These are phyloP conservation scores for Macrolepiota fuliginosa DNA, from an alignment of 768 basidiomycete species.

Conservation along the genomic window DNA sequence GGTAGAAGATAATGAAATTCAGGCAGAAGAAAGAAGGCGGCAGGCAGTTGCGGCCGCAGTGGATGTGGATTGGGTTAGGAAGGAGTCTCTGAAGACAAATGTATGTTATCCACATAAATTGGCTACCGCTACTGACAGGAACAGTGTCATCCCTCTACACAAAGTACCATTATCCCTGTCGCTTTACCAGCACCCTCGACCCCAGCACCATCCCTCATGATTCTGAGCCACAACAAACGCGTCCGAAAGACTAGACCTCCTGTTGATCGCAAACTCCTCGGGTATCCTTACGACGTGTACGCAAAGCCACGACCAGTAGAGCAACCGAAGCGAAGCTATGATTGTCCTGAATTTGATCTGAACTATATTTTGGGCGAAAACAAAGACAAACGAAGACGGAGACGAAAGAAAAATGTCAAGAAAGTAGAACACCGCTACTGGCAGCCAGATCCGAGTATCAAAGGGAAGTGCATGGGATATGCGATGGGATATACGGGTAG, in stretches of 20 bases:
- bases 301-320: slow-evolving; percentile 9
- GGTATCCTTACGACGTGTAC: slow-evolving; percentile 32
- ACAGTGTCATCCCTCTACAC: slow-evolving; percentile 7
- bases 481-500: slow-evolving; percentile 39
- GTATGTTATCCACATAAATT: slow-evolving; percentile 16
- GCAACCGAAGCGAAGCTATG: slow-evolving; percentile 9
- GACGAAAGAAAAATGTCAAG: slow-evolving; percentile 11
- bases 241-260: slow-evolving; percentile 41
- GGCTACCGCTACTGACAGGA: background rate
- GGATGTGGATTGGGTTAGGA: slow-evolving; percentile 29
- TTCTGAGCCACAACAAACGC: slow-evolving; percentile 27
- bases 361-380: slow-evolving; percentile 8
- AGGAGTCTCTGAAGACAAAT: slow-evolving; percentile 18
- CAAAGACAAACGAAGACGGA: slow-evolving; percentile 18
- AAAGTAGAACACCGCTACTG: slow-evolving; percentile 28
- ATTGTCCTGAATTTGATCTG: slow-evolving; percentile 24
- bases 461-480: slow-evolving; percentile 40
- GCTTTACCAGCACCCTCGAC: slow-evolving; percentile 2
- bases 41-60: slow-evolving; percentile 40
- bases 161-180: background rate
- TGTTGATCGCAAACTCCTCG: slow-evolving; percentile 24
- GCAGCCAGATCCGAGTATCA: slow-evolving; percentile 32
- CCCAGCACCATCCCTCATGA: slow-evolving; percentile 24
- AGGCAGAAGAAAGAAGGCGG: slow-evolving; percentile 40
- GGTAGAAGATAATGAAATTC: slow-evolving; percentile 41